These are phyloP conservation scores for Ustilago sp. DNA, from an alignment of 1,284 basidiomycete genomes.

Conservation along the genomic window DNA sequence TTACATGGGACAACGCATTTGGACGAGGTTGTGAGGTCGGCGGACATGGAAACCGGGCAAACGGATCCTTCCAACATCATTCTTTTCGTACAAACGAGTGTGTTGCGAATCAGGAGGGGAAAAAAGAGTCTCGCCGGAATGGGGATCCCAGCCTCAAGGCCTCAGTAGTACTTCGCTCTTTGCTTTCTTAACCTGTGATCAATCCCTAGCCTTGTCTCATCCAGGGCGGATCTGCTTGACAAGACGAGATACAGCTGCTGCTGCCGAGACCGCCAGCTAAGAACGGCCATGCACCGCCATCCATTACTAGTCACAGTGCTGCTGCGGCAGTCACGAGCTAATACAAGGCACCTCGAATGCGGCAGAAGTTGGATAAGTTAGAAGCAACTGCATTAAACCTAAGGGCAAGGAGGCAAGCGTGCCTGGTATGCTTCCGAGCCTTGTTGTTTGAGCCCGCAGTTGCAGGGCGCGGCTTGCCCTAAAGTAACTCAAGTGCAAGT, in stretches of 20 bases:
- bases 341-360: too few species aligned
- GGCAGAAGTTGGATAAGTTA: too few species aligned
- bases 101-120: not conserved
- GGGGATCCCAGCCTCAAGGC: not conserved
- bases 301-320: not conserved
- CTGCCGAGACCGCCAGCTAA: not conserved
- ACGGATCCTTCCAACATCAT: not conserved
- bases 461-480: not conserved
- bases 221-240: too few species aligned
- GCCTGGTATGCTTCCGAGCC: conserved; percentile 3
- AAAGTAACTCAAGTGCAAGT: too few species aligned
- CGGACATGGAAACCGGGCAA: not conserved
- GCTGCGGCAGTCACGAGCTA: not conserved
- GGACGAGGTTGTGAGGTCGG: not conserved
- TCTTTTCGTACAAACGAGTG: not conserved
- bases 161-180: too few species aligned
- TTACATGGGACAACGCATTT: not conserved
- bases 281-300: not conserved
- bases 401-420: not conserved
- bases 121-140: not conserved
- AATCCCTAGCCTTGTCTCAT: not conserved
- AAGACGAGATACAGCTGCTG: too few species aligned
- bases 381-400: not conserved
- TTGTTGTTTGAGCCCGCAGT: conserved; percentile 2
- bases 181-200: too few species aligned